Evolutionary conservation across 164 flowering plant species (phyloP).

Genomic region (Annona squamosa): DNA sequence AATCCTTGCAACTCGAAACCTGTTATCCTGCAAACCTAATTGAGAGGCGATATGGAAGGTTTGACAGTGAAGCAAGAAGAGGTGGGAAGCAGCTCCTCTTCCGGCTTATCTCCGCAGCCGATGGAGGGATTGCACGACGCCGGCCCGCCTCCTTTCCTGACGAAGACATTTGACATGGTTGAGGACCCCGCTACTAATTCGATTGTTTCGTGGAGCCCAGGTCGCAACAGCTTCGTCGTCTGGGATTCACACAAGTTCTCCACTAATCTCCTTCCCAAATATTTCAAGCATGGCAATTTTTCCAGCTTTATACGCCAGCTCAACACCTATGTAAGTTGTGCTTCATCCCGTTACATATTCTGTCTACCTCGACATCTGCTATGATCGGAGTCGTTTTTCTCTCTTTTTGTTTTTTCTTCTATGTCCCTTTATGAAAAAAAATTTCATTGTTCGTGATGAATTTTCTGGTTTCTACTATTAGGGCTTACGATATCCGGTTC

Average conservation of each 20-base stretch:
- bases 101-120: slow-evolving; percentile 20
- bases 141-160: slow-evolving; percentile 65
- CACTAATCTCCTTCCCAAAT: slow-evolving; percentile 40
- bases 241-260: slow-evolving; percentile 54
- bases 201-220: slow-evolving; percentile 49
- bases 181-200: slow-evolving; percentile 54
- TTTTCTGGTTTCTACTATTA: no score
- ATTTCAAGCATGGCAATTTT: slow-evolving; percentile 72
- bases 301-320: slow-evolving; percentile 77
- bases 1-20: not conserved
- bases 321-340: slow-evolving; percentile 56
- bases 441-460: no score
- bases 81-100: not conserved
- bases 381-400: no score
- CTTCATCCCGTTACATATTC: not conserved
- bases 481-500: no score
- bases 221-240: slow-evolving; percentile 45
- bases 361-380: not conserved
- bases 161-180: slow-evolving; percentile 64
- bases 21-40: slow-evolving; percentile 1
- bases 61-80: not conserved
- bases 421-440: no score
- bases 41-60: slow-evolving; percentile 1
- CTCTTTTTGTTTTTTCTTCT: not conserved
- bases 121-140: slow-evolving; percentile 44